Base-by-base conservation (phyloP, 2,329 filamentous ascomycete genomes). In the Chlorencoelia australis region DNA sequence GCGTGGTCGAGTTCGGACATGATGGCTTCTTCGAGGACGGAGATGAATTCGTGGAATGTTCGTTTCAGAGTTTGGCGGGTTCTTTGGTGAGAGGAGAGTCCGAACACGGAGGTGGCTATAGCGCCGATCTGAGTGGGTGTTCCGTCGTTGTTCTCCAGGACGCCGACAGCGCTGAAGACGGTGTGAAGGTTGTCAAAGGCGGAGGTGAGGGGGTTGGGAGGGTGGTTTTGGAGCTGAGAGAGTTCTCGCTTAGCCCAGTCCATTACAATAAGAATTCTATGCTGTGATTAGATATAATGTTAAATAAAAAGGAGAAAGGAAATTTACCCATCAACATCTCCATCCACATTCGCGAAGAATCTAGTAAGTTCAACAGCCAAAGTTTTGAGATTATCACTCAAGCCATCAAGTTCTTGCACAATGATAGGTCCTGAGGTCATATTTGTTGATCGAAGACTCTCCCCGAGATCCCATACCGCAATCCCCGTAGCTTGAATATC, bases 191-290 rank as follows among this genome's bases (percentile, higher is more conserved):
- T 94, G 59, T 86, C 82, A 56, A 87, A 86, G 28, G 82, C 73
- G 9, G 76, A 75, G 13, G 79, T 74, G 15, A 93, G 63, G 2
- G 76, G 71, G 28, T 71, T 73, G 1, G 73, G 69, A 5, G 77
- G 74, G 14, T 71, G 63, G 15, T 68, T 67, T 43, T 76, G 73
- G 39, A 91, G 65, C 30, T 78, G 77, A 42, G 77, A 69, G 10
- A 96, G 73, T 58, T 95, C 87, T 46, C 87, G 78, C 54, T 82
- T 82, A 10, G 86, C 84, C 89, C 89, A 95, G 56, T 94, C 86
- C 87, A 96, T 95, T 34, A 93, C 86, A 42, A 91, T 81, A 22
- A 96, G 70, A 48, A 95, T 94, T 42, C 82, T 80, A 52, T 24
- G 35, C 20, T n/a, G n/a, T n/a, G n/a, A n/a, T n/a, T n/a, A n/a